phyloP scores from a whole-genome alignment of 2,329 filamentous ascomycete genomes.

The Cladosporium sp. region DNA sequence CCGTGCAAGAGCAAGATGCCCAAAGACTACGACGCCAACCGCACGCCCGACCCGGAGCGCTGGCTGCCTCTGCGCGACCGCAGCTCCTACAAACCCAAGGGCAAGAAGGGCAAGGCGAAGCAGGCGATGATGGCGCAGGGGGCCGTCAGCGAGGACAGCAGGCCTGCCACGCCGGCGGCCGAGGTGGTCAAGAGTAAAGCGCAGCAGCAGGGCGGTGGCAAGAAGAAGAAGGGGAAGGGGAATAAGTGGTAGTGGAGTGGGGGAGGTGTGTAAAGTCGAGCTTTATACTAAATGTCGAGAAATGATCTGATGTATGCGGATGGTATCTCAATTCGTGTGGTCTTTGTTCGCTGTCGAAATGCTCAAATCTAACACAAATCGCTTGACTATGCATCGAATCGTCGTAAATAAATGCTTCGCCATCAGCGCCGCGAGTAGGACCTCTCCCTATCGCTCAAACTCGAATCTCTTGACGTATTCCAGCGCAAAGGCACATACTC shows the following conservation, averaged over 20 bases:
- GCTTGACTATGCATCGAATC: too few species aligned
- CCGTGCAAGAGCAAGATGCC: constrained; percentile 60
- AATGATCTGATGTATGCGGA: too few species aligned
- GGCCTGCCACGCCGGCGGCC: constrained; percentile 30
- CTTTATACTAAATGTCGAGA: background rate
- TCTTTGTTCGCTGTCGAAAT: too few species aligned
- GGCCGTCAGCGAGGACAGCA: constrained; percentile 66
- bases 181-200: constrained; percentile 47
- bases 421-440: too few species aligned
- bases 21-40: constrained; percentile 70
- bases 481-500: constrained; percentile 4
- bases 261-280: too few species aligned
- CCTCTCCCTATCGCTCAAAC: background rate
- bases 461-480: background rate
- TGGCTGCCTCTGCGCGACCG: constrained; percentile 91
- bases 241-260: constrained; percentile 14
- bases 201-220: constrained; percentile 20
- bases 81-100: constrained; percentile 80
- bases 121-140: constrained; percentile 76
- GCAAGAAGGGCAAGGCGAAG: constrained; percentile 74
- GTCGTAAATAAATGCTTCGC: too few species aligned
- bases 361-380: too few species aligned
- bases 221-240: constrained; percentile 40
- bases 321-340: too few species aligned
- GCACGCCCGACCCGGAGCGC: constrained; percentile 81